Evolutionary conservation across 768 basidiomycete genomes (phyloP).

Genomic region (Exsudoporus frostii): DNA sequence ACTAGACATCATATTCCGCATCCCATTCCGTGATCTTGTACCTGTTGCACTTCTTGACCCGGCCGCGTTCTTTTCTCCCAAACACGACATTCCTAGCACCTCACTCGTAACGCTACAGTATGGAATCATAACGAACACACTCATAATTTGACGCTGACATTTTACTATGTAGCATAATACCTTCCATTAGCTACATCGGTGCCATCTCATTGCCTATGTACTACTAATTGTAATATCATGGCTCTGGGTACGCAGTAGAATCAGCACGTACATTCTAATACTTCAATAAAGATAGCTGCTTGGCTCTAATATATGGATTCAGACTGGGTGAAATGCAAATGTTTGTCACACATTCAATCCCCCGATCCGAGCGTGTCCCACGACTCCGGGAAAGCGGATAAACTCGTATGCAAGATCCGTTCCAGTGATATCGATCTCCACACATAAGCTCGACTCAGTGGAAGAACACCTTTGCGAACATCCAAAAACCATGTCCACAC

Average conservation of each 20-base stretch:
- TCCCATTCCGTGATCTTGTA: neutral
- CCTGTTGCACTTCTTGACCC: neutral
- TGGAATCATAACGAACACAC: neutral
- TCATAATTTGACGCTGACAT: neutral
- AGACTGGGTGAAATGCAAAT: no score
- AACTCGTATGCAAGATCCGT: slow-evolving; percentile 16
- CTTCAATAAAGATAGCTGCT: no score
- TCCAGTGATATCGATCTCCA: neutral
- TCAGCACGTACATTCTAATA: no score
- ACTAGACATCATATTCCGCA: neutral
- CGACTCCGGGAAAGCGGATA: no score
- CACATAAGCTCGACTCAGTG: neutral
- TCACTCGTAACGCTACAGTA: neutral
- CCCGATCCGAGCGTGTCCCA: no score
- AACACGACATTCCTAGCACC: neutral
- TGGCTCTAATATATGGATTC: no score
- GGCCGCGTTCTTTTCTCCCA: neutral
- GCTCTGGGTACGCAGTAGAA: no score
- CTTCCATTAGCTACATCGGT: neutral
- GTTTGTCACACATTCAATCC: no score
- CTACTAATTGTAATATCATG: no score
- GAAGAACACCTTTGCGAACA: neutral
- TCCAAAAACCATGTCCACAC: slow-evolving; percentile 50
- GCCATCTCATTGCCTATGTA: neutral
- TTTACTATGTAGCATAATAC: slow-evolving; percentile 1